Evolutionary conservation across 192 early-diverging fungal species (phyloP).

Genomic region (Gonapodya sp.): DNA sequence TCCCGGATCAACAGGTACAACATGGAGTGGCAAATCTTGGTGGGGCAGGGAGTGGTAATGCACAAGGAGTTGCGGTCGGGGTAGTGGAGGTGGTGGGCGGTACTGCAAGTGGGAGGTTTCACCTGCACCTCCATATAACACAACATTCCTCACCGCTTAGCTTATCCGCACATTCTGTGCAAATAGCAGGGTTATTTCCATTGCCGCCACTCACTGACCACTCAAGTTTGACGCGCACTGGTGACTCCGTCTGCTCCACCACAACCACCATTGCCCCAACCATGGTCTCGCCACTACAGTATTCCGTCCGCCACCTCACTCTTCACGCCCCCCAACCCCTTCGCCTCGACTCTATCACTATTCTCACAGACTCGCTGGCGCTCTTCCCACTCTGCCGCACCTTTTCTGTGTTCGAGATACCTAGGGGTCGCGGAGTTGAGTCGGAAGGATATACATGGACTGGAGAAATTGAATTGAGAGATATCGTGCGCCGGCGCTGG

Average conservation of each 20-base stretch:
- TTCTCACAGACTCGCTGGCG: neutral
- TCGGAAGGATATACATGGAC: too few relatives aligned
- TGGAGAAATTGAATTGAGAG: neutral
- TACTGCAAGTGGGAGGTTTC: neutral
- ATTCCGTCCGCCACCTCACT: neutral
- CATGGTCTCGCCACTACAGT: neutral
- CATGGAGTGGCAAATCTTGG: neutral
- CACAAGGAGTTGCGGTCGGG: neutral
- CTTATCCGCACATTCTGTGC: neutral
- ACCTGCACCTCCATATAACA: neutral
- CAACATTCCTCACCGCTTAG: neutral
- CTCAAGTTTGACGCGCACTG: neutral
- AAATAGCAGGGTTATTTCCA: neutral
- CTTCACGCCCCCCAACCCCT: neutral
- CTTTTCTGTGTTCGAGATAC: neutral
- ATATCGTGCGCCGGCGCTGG: neutral
- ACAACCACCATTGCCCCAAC: neutral
- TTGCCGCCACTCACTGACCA: neutral
- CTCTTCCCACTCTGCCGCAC: neutral
- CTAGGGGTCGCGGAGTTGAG: neutral
- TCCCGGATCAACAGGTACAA: neutral
- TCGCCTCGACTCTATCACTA: neutral
- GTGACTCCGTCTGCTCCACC: neutral
- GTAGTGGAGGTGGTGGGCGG: neutral
- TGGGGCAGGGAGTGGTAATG: neutral